Evolutionary conservation across 805 yeast species (phyloP), one percentile per base, ranked within the genome.

Genomic region (Candida argentea): DNA sequence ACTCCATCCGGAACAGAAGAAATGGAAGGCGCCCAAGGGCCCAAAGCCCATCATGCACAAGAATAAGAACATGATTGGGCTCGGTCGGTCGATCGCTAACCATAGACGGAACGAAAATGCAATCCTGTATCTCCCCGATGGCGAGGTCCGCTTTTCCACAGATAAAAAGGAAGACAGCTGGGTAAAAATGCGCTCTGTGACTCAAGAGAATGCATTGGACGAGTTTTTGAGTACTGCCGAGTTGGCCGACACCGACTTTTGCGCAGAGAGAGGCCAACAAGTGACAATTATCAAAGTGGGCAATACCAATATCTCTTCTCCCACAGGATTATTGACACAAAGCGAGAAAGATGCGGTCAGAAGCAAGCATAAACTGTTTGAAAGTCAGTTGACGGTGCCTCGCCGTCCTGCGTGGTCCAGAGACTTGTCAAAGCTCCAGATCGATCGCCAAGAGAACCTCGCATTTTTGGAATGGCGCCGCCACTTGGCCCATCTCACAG

Each of bases 401-500:
- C 73, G 95, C 50, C 70, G 97, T 52, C 99, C 99, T 11, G 46
- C 58, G 25, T 91, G 99, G 99, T 69, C 63, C 30, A 68, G 67
- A 34, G 59, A 55, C 3, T 86, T 76, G 60, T 74, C 89, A 19
- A 76, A 76, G 38, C 65, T 65, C 22, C 82, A 86, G 55, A 69
- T 91, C 20, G 94, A 89, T 38, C 70, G 89, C 48, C 74, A 71
- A 40, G 99, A 91, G 57, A 84, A 80, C 44, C 82, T 84, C 37
- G 79, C 96, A 1, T 91, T 91, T 47, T 67, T 91, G 44, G 79
- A 82, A 17, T 91, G 99, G 99, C 74, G 99, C 61, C 68, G 97
- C 48, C 76, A 76, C 28, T 66, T 91, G 36, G 98, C 98, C 0
- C 55, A 67, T 24, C 62, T 91, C 32, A 93, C 87, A 38, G 94